Percentiles rank a stretch among this genome's conserved stretches.
Conservation (phyloP, 192 early-diverging fungal genomes). For the Backusella luteola region DNA sequence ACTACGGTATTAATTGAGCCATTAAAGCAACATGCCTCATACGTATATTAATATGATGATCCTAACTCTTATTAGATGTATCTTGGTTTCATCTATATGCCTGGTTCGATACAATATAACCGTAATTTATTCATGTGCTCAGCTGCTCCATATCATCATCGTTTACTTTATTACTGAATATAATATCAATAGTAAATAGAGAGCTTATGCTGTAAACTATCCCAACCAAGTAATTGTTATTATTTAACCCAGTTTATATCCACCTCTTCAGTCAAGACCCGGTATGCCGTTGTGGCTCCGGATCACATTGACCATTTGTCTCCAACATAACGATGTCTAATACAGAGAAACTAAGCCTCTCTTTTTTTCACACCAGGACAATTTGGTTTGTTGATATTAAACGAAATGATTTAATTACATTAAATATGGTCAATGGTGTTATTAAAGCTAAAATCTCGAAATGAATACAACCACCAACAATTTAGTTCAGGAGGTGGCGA, state of each 20-base stretch:
- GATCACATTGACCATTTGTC: not conserved
- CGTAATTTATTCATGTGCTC: not conserved
- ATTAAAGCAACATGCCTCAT: not conserved
- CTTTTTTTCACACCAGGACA: not conserved
- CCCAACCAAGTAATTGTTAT: not conserved
- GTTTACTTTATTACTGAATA: not conserved
- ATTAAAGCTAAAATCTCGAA: not conserved
- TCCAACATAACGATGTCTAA: not conserved
- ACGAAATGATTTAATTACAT: not conserved
- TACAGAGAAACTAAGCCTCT: not conserved
- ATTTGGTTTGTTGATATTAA: not conserved
- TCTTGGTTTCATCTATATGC: not conserved
- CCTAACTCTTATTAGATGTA: not conserved
- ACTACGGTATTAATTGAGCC: not conserved
- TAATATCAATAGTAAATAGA: not conserved
- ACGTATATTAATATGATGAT: not conserved
- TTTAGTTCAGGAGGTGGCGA: not conserved
- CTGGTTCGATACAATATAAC: not conserved
- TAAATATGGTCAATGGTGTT: not conserved
- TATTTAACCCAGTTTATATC: not conserved
- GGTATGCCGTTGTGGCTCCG: not conserved
- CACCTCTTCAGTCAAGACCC: not conserved
- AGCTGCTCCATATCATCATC: not conserved
- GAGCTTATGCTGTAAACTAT: not conserved
- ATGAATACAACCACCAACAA: not conserved